phyloP scores from a whole-genome alignment of 495 filamentous ascomycete species.

The Xylaria palmicola region DNA sequence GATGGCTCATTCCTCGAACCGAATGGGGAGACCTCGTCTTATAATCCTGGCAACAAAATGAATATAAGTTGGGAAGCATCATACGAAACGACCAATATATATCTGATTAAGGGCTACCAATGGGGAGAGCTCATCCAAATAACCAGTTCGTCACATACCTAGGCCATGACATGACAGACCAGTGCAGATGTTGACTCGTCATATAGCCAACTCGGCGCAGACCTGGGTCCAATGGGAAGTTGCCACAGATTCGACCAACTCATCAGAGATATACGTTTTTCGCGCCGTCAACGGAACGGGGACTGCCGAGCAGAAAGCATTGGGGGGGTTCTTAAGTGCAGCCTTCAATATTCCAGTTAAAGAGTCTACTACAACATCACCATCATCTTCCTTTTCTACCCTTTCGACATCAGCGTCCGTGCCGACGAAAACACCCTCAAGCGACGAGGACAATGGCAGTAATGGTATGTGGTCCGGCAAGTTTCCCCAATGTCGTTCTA shows the following conservation, averaged over 20 bases:
- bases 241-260: slow-evolving; percentile 21
- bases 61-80: slow-evolving; percentile 27
- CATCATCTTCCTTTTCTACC: slow-evolving; percentile 12
- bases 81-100: slow-evolving; percentile 29
- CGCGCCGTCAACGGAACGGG: slow-evolving; percentile 21
- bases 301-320: slow-evolving; percentile 13
- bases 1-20: slow-evolving; percentile 24
- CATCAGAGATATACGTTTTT: slow-evolving; percentile 27
- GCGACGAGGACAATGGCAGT: background rate
- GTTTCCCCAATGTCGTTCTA: background rate
- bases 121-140: slow-evolving; percentile 19
- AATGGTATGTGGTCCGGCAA: background rate
- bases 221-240: slow-evolving; percentile 25
- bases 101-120: slow-evolving; percentile 21
- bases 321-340: slow-evolving; percentile 24
- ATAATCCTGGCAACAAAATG: slow-evolving; percentile 18
- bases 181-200: background rate
- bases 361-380: slow-evolving; percentile 1
- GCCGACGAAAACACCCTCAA: background rate
- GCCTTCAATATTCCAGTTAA: slow-evolving; percentile 23
- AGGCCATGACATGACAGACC: background rate
- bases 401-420: slow-evolving; percentile 6
- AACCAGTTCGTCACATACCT: slow-evolving; percentile 16
- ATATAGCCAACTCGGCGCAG: slow-evolving; percentile 20
- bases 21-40: slow-evolving; percentile 17